Base-by-base conservation (phyloP, 768 basidiomycete species). In the Lactarius hatsudake region DNA sequence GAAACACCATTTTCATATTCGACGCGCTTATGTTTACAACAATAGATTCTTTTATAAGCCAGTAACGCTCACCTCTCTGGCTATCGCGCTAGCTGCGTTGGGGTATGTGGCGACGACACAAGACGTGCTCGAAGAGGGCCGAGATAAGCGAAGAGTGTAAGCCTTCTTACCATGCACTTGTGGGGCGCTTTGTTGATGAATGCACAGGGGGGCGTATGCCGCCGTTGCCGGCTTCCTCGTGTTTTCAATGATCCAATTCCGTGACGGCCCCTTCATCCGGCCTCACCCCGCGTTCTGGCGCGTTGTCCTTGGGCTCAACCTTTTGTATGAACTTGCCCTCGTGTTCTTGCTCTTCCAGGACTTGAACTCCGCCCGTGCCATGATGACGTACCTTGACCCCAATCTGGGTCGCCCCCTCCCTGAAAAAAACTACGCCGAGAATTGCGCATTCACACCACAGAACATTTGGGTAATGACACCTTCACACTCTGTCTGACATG, bases 241-340 rank as follows among this genome's bases (percentile, higher is more conserved):
- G 68, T 94, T 93, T 77, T 90, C 90, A 34, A 89, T 90, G 84
- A 82, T 95, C 59, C 93, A 95, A 72, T 94, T 94, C 73, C 88
- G 93, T 66, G 93, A 95, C 75, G 93, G 93, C 0, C 93, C 93
- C 36, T 95, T 91, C 76, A 83, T 94, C 74, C 87, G 93, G 43
- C 93, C 93, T 0, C 93, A 95, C 76, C 93, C 93, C 67, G 89
- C 87, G 20, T 91, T 93, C 76, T 94, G 92, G 92, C 83, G 93
- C 60, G 79, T 87, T 45, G 82, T 93, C 5, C 81, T 94, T 32
- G 92, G 91, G 30, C 78, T 91, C 68, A 95, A 95, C 77, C 77
- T 95, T 18, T 80, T 94, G 34, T 95, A 95, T 74, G 91, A 93
- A 74, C 80, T 95, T 51, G 86, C 83, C 13, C 79, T 95, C 45